Conservation (phyloP, 1,139 yeast species). For the Wickerhamomyces sp. region DNA sequence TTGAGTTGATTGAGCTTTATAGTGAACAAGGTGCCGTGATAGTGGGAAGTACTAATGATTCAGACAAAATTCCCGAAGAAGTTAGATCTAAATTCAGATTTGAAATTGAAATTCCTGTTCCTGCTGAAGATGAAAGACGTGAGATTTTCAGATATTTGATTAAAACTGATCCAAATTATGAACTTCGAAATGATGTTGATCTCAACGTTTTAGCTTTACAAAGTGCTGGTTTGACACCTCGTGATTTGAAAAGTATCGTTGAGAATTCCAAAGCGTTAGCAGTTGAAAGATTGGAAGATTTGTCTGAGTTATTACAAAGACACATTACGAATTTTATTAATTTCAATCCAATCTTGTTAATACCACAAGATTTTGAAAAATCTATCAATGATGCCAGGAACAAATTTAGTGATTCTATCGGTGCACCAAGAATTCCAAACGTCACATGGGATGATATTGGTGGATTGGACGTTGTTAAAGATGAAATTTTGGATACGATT, state of each 20-base stretch:
- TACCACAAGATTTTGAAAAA: conserved; percentile 59
- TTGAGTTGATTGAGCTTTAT: conserved; percentile 55
- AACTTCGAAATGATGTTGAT: conserved; percentile 49
- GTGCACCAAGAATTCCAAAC: conserved; percentile 94
- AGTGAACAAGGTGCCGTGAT: conserved; percentile 43
- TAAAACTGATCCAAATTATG: conserved; percentile 18
- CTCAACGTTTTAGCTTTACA: conserved; percentile 64
- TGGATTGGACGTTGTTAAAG: conserved; percentile 83
- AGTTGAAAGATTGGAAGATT: conserved; percentile 38
- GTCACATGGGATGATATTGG: conserved; percentile 97
- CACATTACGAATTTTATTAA: conserved; percentile 25
- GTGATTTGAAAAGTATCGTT: conserved; percentile 72
- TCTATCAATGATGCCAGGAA: conserved; percentile 82
- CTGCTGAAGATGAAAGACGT: conserved; percentile 68
- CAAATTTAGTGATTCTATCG: conserved; percentile 89
- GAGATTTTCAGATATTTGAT: conserved; percentile 54
- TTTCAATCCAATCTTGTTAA: conserved; percentile 53
- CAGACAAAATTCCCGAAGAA: conserved; percentile 63
- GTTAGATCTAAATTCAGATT: conserved; percentile 70
- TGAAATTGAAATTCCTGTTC: conserved; percentile 72
- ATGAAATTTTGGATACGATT: conserved; percentile 89
- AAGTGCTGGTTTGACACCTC: conserved; percentile 89
- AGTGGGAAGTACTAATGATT: conserved; percentile 66
- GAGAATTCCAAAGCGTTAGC: conserved; percentile 59
- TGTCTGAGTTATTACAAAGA: conserved; percentile 19